These are phyloP conservation scores for Tillandsia fasciculata DNA, from an alignment of 176 grass and related monocot species.

Conservation along the genomic window DNA sequence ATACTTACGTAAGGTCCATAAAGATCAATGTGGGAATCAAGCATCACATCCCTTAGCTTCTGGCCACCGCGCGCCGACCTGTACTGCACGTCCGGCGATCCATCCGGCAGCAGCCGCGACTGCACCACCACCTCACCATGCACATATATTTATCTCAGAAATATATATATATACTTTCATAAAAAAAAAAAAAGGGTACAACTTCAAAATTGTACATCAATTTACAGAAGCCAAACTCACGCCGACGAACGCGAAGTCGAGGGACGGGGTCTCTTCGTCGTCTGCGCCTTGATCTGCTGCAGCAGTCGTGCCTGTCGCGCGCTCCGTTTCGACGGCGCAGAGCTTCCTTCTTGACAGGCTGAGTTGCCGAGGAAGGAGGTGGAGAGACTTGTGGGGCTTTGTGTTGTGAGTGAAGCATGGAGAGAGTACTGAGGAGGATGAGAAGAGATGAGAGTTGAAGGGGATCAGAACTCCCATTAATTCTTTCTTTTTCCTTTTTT, in stretches of 20 bases:
- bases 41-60: constrained; percentile 94
- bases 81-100: constrained; percentile 80
- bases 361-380: constrained; percentile 5
- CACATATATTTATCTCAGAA: background rate
- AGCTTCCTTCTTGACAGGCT: constrained; percentile 2
- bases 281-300: constrained; percentile 4
- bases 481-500: constrained; percentile 10
- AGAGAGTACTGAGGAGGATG: constrained; percentile 5
- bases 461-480: constrained; percentile 28
- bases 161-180: background rate
- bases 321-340: constrained; percentile 33
- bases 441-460: constrained; percentile 18
- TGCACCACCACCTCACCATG: constrained; percentile 18
- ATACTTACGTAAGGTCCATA: constrained; percentile 82
- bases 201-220: background rate
- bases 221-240: constrained; percentile 27
- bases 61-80: constrained; percentile 65
- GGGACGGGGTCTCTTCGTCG: constrained; percentile 18
- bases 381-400: constrained; percentile 8
- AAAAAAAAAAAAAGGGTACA: background rate
- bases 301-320: constrained; percentile 14
- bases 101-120: constrained; percentile 74
- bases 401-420: constrained; percentile 2
- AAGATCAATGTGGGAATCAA: constrained; percentile 64
- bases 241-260: constrained; percentile 87